A percentile compares a stretch with the other conserved stretches of the same genome.
Evolutionary conservation across 176 grass and related monocot species (phyloP).

Genomic region (Stipa capillata): DNA sequence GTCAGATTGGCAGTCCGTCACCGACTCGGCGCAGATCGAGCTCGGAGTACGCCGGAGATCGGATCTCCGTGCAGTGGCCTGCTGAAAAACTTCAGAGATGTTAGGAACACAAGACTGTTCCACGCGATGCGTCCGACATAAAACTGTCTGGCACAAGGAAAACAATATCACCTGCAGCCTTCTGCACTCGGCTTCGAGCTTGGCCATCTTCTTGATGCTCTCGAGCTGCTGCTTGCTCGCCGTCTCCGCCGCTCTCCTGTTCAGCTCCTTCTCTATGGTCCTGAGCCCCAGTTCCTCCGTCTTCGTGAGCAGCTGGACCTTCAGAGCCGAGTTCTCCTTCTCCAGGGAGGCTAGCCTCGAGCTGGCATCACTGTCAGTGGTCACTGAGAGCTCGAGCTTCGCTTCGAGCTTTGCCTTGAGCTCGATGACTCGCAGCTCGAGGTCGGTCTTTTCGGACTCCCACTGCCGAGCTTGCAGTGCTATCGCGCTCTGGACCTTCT

Average conservation of each 20-base stretch:
- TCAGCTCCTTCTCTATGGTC: constrained; percentile 71
- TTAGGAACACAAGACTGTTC: neutral
- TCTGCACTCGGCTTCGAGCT: constrained; percentile 70
- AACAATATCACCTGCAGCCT: constrained; percentile 31
- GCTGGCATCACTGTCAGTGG: constrained; percentile 15
- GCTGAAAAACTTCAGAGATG: neutral
- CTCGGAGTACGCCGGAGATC: constrained; percentile 19
- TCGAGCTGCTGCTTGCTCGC: constrained; percentile 87
- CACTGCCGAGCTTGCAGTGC: constrained; percentile 42
- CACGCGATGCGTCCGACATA: neutral
- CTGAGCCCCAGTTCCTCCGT: constrained; percentile 38
- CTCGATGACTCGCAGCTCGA: constrained; percentile 56
- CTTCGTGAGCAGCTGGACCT: constrained; percentile 37
- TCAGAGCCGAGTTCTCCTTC: constrained; percentile 65
- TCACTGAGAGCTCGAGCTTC: constrained; percentile 42
- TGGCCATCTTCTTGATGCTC: constrained; percentile 67
- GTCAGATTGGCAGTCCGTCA: constrained; percentile 55
- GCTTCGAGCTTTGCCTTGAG: constrained; percentile 66
- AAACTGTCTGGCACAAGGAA: neutral
- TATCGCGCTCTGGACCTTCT: constrained; percentile 48
- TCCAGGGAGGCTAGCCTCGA: constrained; percentile 48
- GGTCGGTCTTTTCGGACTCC: constrained; percentile 59
- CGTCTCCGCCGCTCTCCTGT: constrained; percentile 66
- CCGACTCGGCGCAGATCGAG: constrained; percentile 36
- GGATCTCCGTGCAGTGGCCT: constrained; percentile 26